phyloP scores from a whole-genome alignment of 129 eudicot species.

The Artemisia annua region DNA sequence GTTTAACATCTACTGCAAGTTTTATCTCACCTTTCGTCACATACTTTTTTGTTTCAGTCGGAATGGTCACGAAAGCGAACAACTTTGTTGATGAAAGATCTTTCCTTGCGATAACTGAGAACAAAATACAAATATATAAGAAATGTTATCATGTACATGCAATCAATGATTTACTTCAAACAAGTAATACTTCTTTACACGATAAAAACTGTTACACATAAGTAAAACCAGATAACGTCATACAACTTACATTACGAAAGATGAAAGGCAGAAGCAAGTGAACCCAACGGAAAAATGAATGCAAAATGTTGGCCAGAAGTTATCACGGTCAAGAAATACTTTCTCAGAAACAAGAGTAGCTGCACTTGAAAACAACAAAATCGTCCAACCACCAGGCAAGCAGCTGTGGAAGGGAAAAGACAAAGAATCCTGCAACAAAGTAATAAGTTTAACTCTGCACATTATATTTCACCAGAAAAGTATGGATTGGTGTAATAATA shows the following conservation, averaged over 20 bases:
- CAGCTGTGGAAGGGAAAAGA: slow-evolving; percentile 77
- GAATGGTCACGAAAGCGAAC: slow-evolving; percentile 72
- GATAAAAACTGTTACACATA: neutral
- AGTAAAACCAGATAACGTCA: slow-evolving; percentile 1
- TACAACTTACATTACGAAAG: slow-evolving; percentile 74
- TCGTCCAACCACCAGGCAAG: slow-evolving; percentile 78
- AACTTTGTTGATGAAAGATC: slow-evolving; percentile 70
- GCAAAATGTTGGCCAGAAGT: slow-evolving; percentile 76
- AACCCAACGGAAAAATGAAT: slow-evolving; percentile 70
- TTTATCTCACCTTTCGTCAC: slow-evolving; percentile 27
- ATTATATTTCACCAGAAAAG: slow-evolving; percentile 6
- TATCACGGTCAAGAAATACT: slow-evolving; percentile 57
- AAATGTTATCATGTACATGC: slow-evolving; percentile 5
- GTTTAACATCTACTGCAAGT: neutral
- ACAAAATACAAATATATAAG: slow-evolving; percentile 15
- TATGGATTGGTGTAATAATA: neutral
- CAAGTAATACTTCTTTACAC: slow-evolving; percentile 3
- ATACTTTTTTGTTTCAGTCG: slow-evolving; percentile 42
- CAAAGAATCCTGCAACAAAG: slow-evolving; percentile 56
- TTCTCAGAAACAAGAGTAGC: slow-evolving; percentile 68
- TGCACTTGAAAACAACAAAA: slow-evolving; percentile 62
- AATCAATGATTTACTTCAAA: slow-evolving; percentile 8
- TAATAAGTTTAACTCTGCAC: slow-evolving; percentile 14
- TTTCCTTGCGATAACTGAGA: slow-evolving; percentile 65
- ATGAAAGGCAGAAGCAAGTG: slow-evolving; percentile 56